Conservation (phyloP, 108 stramenopile genomes). For the Stephanodiscus minutulus region DNA sequence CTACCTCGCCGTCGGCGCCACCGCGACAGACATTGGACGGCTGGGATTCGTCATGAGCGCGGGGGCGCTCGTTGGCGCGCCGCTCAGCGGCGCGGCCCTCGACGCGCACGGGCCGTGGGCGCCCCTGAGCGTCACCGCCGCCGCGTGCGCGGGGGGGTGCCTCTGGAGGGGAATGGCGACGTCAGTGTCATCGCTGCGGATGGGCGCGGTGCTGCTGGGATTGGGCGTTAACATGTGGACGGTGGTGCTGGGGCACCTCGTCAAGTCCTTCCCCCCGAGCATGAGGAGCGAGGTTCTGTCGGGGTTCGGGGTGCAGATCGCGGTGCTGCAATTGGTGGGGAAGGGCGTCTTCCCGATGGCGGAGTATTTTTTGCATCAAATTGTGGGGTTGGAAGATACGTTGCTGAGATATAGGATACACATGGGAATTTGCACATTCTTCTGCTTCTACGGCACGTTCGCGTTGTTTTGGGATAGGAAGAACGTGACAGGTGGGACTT, state of each 20-base stretch:
- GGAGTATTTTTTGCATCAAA: slow-evolving; percentile 22
- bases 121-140: slow-evolving; percentile 22
- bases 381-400: slow-evolving; percentile 22
- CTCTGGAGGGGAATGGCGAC: slow-evolving; percentile 40
- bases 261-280: slow-evolving; percentile 25
- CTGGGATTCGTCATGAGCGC: slow-evolving; percentile 38
- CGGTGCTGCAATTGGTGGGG: slow-evolving; percentile 27
- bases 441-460: slow-evolving; percentile 39
- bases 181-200: slow-evolving; percentile 2
- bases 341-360: slow-evolving; percentile 37
- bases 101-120: slow-evolving; percentile 29
- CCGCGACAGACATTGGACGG: slow-evolving; percentile 18
- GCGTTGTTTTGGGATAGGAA: slow-evolving; percentile 38
- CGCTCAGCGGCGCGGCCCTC: slow-evolving; percentile 13
- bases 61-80: slow-evolving; percentile 23
- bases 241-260: slow-evolving; percentile 32
- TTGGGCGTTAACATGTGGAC: slow-evolving; percentile 34
- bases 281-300: slow-evolving; percentile 35
- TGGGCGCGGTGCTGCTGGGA: slow-evolving; percentile 31
- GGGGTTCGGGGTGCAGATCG: slow-evolving; percentile 32
- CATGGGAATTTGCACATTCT: slow-evolving; percentile 38
- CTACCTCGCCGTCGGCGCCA: slow-evolving; percentile 31
- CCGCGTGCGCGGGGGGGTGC: slow-evolving; percentile 31
- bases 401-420: slow-evolving; percentile 39
- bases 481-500: slow-evolving; percentile 1